Evolutionary conservation across 2,329 filamentous ascomycete genomes (phyloP), one percentile per base, ranked within the genome.

Genomic region (Sclerotinia sclerotiorum): DNA sequence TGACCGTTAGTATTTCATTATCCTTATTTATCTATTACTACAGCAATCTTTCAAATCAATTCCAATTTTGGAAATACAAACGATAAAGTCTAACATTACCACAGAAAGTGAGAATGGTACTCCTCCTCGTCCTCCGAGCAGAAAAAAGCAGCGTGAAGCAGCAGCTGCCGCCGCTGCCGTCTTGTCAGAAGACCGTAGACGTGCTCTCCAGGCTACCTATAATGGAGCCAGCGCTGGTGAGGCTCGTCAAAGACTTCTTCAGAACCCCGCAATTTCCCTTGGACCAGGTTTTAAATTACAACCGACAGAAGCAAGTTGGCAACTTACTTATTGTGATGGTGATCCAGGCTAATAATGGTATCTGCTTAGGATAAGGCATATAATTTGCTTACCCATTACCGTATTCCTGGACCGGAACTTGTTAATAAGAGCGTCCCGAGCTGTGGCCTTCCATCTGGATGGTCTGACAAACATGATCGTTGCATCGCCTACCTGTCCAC

Each of bases 401-500:
- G 57, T 19, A 21, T 46, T 48, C 65, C 57, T 54, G 65, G 65
- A 21, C 65, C 65, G 4, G 65, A 68, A 29, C 65, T 68, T 35
- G 67, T 68, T 15, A 65, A 56, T 24, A 68, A 68, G 35, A 67
- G 46, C 21, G 48, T 65, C 3, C 67, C 67, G 1, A 69, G 67
- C 21, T 69, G 67, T 35, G 63, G 62, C 24, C 55, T 69, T 42
- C 67, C 67, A n/a, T 19, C 42, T 44, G 54, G 51, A 15, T 69
- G 67, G 67, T 54, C 52, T 6, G n/a, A 67, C 11, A 69, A 66
- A 13, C 67, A 69, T 24, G 67, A 69, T 32, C 63, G 67, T 17
- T 69, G 65, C 35, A 69, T 69, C 24, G 67, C 67, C 17, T 69
- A 69, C 21, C 17, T 69, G 17, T 65, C 67, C 13, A 69, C 67